These are phyloP conservation scores for Boechera retrofracta DNA, from an alignment of 345 rosid genomes.

Conservation along the genomic window DNA sequence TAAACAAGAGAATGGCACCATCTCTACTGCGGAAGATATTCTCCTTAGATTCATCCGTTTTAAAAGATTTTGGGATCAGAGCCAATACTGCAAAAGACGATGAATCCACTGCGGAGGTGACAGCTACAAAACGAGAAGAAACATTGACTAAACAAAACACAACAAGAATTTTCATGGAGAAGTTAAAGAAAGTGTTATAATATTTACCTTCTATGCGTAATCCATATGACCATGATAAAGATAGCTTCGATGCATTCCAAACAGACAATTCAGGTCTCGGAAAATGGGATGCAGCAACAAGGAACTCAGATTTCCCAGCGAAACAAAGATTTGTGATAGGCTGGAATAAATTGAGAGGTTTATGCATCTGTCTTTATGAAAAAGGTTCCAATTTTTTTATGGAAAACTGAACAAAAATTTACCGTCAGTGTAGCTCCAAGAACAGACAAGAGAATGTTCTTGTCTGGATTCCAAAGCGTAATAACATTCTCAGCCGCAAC, in stretches of 20 bases:
- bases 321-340: conserved; percentile 68
- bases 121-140: conserved; percentile 55
- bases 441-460: conserved; percentile 77
- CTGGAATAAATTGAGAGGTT: conserved; percentile 24
- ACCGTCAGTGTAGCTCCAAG: conserved; percentile 75
- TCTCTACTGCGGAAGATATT: conserved; percentile 58
- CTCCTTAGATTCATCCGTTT: conserved; percentile 44
- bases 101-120: conserved; percentile 59
- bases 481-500: conserved; percentile 91
- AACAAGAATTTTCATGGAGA: not conserved
- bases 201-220: conserved; percentile 77
- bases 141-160: conserved; percentile 15
- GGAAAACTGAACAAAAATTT: not conserved
- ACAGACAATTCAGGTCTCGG: conserved; percentile 69
- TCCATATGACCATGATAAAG: conserved; percentile 78
- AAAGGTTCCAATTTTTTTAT: not conserved
- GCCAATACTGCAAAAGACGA: conserved; percentile 76
- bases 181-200: not conserved
- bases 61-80: conserved; percentile 58
- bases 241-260: conserved; percentile 77
- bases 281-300: conserved; percentile 73
- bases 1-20: conserved; percentile 74
- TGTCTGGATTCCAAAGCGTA: conserved; percentile 89
- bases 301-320: conserved; percentile 71
- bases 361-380: not conserved